Evolutionary conservation across 2,329 filamentous ascomycete species (phyloP).

Genomic region (Colletotrichum musicola): DNA sequence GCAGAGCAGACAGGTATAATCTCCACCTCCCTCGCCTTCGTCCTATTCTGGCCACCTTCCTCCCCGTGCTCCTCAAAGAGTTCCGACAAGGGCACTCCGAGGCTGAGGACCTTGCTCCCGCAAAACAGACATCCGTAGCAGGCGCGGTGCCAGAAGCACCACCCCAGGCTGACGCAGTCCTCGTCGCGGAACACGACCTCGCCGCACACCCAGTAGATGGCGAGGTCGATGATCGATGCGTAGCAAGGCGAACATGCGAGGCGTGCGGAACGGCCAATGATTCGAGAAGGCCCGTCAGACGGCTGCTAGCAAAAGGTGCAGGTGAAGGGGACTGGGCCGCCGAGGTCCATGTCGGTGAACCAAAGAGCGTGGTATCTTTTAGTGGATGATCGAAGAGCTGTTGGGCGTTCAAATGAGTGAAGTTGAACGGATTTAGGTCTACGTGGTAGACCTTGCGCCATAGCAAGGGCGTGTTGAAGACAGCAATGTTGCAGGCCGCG

Average conservation of each 20-base stretch:
- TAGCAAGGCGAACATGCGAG: slow-evolving; percentile 64
- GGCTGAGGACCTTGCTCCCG: slow-evolving; percentile 55
- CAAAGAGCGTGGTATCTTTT: background rate
- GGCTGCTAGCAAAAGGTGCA: slow-evolving; percentile 69
- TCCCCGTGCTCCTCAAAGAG: slow-evolving; percentile 46
- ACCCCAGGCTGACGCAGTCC: slow-evolving; percentile 69
- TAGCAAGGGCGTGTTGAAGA: background rate
- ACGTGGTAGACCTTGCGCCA: background rate
- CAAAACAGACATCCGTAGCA: slow-evolving; percentile 70
- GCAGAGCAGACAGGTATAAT: slow-evolving; percentile 63
- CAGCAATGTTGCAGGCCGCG: background rate
- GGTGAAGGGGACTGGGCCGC: slow-evolving; percentile 53
- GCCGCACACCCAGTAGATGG: slow-evolving; percentile 70
- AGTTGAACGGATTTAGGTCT: background rate
- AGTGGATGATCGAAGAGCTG: background rate
- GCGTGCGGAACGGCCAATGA: slow-evolving; percentile 60
- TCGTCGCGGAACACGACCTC: slow-evolving; percentile 65
- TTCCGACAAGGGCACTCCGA: slow-evolving; percentile 50
- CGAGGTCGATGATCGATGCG: slow-evolving; percentile 62
- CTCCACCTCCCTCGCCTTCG: slow-evolving; percentile 55
- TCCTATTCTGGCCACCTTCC: slow-evolving; percentile 35
- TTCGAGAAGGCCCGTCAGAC: slow-evolving; percentile 50
- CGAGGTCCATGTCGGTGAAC: background rate
- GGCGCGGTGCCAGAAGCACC: slow-evolving; percentile 70
- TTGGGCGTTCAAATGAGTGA: background rate